phyloP scores from a whole-genome alignment of 2,329 filamentous ascomycete species.

The Beauveria rudraprayagi region DNA sequence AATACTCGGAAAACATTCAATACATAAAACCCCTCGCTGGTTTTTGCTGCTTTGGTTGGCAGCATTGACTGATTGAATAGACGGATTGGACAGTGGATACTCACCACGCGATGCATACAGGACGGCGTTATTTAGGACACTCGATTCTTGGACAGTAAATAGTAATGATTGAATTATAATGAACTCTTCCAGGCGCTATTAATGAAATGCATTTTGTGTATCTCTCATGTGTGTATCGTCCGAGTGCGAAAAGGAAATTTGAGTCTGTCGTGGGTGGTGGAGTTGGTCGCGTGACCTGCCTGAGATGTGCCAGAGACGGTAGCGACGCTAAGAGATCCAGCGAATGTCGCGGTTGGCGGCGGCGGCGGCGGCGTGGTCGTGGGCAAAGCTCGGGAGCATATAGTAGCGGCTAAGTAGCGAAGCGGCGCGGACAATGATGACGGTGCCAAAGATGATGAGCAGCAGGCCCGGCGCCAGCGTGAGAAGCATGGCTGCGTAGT shows the following conservation, averaged over 20 bases:
- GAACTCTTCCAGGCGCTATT: neutral
- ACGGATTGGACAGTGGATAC: neutral
- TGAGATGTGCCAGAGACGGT: neutral
- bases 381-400: constrained; percentile 7
- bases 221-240: neutral
- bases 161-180: constrained; percentile 1
- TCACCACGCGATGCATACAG: neutral
- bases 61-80: neutral
- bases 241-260: neutral
- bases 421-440: constrained; percentile 7
- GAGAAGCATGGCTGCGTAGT: constrained; percentile 8
- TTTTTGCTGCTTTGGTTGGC: neutral
- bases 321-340: constrained; percentile 3
- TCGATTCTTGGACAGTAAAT: neutral
- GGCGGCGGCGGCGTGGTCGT: neutral
- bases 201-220: neutral
- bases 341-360: constrained; percentile 7
- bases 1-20: neutral
- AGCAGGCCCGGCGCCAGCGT: constrained; percentile 7
- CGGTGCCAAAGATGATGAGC: constrained; percentile 10
- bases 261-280: constrained; percentile 1
- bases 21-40: neutral
- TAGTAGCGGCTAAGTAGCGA: constrained; percentile 10
- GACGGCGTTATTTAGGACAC: neutral
- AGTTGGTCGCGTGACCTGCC: constrained; percentile 5